phyloP scores from a whole-genome alignment of 441 rosid genomes.

The Corymbia calophylla region DNA sequence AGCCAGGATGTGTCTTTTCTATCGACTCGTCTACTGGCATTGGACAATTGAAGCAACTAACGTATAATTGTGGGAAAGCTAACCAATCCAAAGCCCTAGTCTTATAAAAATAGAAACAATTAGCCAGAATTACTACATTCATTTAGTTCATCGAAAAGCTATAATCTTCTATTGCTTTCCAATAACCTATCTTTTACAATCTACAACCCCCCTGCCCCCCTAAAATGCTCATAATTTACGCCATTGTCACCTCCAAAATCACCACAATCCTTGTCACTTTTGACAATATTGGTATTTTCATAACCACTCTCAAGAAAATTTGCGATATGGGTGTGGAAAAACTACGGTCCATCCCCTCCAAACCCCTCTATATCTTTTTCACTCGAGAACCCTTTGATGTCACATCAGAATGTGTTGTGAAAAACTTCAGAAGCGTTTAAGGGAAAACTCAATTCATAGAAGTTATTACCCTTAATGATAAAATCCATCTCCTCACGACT shows the following conservation, averaged over 20 bases:
- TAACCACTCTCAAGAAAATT: neutral
- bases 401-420: neutral
- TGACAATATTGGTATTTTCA: neutral
- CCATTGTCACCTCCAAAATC: neutral
- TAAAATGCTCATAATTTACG: neutral
- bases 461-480: neutral
- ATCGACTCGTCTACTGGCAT: neutral
- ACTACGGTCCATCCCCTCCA: neutral
- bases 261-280: neutral
- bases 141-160: neutral
- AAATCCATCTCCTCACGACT: neutral
- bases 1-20: neutral
- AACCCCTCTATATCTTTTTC: neutral
- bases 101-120: neutral
- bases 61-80: neutral
- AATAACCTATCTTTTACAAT: neutral
- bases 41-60: neutral
- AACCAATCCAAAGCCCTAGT: neutral
- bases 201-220: neutral
- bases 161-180: neutral
- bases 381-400: neutral
- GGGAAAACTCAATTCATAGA: neutral
- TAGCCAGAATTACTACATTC: neutral
- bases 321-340: neutral
- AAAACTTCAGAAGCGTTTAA: neutral